These are phyloP conservation scores for Coemansia sp. DNA, from an alignment of 192 early-diverging fungal genomes.

Conservation along the genomic window DNA sequence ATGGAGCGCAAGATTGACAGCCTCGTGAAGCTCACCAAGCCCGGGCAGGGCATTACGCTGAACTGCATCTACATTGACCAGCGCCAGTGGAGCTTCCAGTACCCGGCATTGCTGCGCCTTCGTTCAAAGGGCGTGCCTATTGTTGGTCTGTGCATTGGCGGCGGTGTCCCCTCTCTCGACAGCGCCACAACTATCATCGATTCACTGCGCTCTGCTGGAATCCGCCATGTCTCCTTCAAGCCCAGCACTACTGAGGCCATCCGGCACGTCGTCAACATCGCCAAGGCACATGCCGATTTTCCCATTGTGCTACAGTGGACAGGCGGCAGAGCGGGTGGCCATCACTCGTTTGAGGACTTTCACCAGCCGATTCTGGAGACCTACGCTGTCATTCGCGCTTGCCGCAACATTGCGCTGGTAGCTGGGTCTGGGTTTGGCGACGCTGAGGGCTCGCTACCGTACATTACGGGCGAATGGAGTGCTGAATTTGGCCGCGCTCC, in stretches of 20 bases:
- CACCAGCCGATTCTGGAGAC: slow-evolving; percentile 81
- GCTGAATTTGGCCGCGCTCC: slow-evolving; percentile 73
- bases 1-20: slow-evolving; percentile 68
- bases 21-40: slow-evolving; percentile 67
- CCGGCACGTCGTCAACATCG: slow-evolving; percentile 81
- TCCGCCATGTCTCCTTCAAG: slow-evolving; percentile 82
- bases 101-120: slow-evolving; percentile 75
- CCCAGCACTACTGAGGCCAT: slow-evolving; percentile 76
- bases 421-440: slow-evolving; percentile 92
- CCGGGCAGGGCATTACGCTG: slow-evolving; percentile 85
- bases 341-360: slow-evolving; percentile 97
- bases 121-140: slow-evolving; percentile 83
- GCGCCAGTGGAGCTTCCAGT: slow-evolving; percentile 80
- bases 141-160: slow-evolving; percentile 88
- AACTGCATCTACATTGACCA: slow-evolving; percentile 92
- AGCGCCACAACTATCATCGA: slow-evolving; percentile 76
- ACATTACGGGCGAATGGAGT: slow-evolving; percentile 93
- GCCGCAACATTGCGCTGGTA: slow-evolving; percentile 80
- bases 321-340: slow-evolving; percentile 92
- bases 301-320: slow-evolving; percentile 96
- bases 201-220: slow-evolving; percentile 71
- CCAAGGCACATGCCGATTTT: slow-evolving; percentile 78
- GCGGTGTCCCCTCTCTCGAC: slow-evolving; percentile 86
- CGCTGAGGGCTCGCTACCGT: slow-evolving; percentile 80
- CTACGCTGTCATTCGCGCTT: slow-evolving; percentile 67